A percentile compares a stretch with the other conserved stretches of the same genome.
These are phyloP conservation scores for Ophiostoma australiae DNA, from an alignment of 2,329 filamentous ascomycete genomes.

Conservation along the genomic window DNA sequence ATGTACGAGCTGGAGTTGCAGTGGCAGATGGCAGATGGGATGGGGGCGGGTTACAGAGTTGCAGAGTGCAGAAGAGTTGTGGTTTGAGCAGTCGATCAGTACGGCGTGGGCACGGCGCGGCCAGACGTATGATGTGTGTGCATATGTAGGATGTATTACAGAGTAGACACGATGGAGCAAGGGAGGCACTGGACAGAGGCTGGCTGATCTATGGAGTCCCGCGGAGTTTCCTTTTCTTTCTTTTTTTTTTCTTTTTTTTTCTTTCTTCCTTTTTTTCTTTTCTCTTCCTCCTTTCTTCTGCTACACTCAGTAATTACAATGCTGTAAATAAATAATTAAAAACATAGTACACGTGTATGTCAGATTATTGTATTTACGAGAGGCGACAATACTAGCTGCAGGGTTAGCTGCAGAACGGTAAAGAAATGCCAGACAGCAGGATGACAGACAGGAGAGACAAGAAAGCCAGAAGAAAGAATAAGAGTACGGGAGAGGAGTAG, in stretches of 20 bases:
- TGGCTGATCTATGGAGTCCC: neutral
- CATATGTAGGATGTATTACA: too few species aligned
- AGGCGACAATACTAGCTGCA: neutral
- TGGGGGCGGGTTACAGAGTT: neutral
- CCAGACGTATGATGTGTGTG: too few species aligned
- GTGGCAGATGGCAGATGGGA: neutral
- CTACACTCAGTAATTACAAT: neutral
- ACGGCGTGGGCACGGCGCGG: neutral
- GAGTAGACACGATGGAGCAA: neutral
- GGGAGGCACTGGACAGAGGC: neutral
- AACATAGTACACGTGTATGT: too few species aligned
- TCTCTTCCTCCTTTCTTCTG: neutral
- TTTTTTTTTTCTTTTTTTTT: neutral
- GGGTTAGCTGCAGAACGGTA: neutral
- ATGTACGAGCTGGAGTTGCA: neutral
- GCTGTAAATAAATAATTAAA: too few species aligned
- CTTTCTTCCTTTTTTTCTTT: neutral
- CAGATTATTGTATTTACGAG: neutral
- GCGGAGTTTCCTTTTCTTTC: neutral
- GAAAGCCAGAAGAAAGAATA: neutral
- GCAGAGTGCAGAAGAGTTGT: neutral
- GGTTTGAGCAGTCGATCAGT: neutral
- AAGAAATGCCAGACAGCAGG: neutral
- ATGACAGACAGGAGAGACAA: neutral
- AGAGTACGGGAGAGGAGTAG: neutral